Conservation (phyloP, 1,139 yeast genomes). For the Pichia sp. region DNA sequence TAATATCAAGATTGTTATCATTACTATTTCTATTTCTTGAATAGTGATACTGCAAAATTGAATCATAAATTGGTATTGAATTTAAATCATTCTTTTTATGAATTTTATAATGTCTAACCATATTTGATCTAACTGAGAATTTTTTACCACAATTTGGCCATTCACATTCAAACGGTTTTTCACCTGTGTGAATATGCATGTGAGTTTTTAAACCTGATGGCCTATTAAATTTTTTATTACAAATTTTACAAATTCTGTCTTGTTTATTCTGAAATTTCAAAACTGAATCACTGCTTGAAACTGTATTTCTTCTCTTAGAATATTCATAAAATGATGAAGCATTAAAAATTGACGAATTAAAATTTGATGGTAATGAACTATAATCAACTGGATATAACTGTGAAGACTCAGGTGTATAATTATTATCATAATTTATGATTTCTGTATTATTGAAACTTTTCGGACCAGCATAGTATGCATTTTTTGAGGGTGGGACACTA, state of each 20-base stretch:
- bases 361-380: background rate
- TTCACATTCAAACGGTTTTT: slow-evolving; percentile 67
- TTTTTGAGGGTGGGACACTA: background rate
- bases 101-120: slow-evolving; percentile 68
- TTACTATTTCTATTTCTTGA: too few relatives aligned
- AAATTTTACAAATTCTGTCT: slow-evolving; percentile 51
- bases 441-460: background rate
- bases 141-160: slow-evolving; percentile 60
- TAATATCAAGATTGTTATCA: background rate
- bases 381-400: background rate
- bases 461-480: background rate
- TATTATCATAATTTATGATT: background rate
- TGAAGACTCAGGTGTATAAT: background rate
- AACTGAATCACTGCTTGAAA: background rate
- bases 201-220: slow-evolving; percentile 80
- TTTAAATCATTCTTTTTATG: slow-evolving; percentile 35
- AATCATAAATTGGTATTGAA: background rate
- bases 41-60: background rate
- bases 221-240: slow-evolving; percentile 71
- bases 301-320: slow-evolving; percentile 2
- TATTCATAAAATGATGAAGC: background rate
- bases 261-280: slow-evolving; percentile 6
- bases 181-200: slow-evolving; percentile 80
- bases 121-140: slow-evolving; percentile 75
- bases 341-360: background rate